These are phyloP conservation scores for Erodium moschatum DNA, from an alignment of 441 rosid species.

Conservation along the genomic window DNA sequence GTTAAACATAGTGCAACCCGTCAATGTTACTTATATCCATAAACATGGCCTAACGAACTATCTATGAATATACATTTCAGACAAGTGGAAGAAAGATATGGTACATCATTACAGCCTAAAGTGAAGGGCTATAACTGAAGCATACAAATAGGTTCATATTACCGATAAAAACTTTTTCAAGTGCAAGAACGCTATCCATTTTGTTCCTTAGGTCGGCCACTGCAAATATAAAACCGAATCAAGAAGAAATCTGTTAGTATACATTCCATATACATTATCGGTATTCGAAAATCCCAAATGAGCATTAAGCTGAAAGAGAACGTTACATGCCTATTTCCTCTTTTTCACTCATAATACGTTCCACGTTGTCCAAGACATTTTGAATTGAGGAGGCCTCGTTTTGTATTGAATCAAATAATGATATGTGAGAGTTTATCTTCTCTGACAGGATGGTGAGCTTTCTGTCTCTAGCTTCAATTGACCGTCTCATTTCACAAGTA, in stretches of 20 bases:
- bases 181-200: constrained; percentile 46
- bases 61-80: background rate
- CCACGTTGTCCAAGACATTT: constrained; percentile 48
- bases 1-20: background rate
- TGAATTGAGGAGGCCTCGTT: constrained; percentile 58
- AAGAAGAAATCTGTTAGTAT: constrained; percentile 5
- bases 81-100: background rate
- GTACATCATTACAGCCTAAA: constrained; percentile 5
- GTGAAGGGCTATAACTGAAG: constrained; percentile 10
- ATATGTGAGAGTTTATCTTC: constrained; percentile 54
- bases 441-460: constrained; percentile 37
- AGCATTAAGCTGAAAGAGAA: constrained; percentile 15
- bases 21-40: background rate
- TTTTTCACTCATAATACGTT: constrained; percentile 48
- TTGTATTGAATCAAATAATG: constrained; percentile 72
- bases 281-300: constrained; percentile 13
- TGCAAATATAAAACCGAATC: constrained; percentile 27
- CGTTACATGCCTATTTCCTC: constrained; percentile 72
- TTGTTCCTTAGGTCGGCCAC: constrained; percentile 55
- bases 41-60: background rate
- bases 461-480: constrained; percentile 51
- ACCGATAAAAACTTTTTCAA: constrained; percentile 52
- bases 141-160: constrained; percentile 20
- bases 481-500: constrained; percentile 54
- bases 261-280: constrained; percentile 1